Evolutionary conservation across 208 protist species (phyloP), one percentile per base, ranked within the genome.

Genomic region (Crithidia bombi): DNA sequence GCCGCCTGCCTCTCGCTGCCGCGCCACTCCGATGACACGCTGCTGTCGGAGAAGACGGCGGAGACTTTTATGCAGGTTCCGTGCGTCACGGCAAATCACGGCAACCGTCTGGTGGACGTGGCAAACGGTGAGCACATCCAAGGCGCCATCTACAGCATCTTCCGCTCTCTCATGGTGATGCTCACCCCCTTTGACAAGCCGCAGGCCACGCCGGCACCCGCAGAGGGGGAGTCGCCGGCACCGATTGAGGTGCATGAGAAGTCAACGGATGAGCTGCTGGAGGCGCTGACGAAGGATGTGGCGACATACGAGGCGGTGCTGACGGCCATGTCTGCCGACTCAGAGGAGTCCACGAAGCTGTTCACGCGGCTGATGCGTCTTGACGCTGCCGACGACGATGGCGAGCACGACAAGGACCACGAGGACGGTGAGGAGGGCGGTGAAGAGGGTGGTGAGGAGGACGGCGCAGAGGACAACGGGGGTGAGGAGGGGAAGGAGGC

Each of bases 1-100:
- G 89, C 83, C 0, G 89, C 80, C 25, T 81, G 79, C 46, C 63
- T 95, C 46, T 91, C 85, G 35, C 62, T 91, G 28, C 89, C 89
- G 14, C 76, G 72, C 30, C 62, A 67, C 43, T 66, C 58, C 12
- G 80, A 95, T 26, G 89, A 95, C 65, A 62, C 91, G 12, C 67
- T 95, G 44, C 75, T 95, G 0, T 87, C 87, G 4, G 75, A 85
- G 55, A 78, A 78, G 55, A 85, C 81, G 12, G 75, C 80, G 10
- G 75, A 59, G 25, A 52, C 75, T 23, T 95, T 95, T 65, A 61
- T 92, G 55, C 75, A 90, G 52, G 74, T 95, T 9, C 32, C 62
- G 19, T 65, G 67, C 39, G 85, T 90, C 6, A 63, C 86, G 41
- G 81, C 70, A 21, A 87, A 92, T 52, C 85, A 95, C 59, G 86